These are phyloP conservation scores for Brasenia schreberi DNA, from an alignment of 164 flowering plant genomes.

Conservation along the genomic window DNA sequence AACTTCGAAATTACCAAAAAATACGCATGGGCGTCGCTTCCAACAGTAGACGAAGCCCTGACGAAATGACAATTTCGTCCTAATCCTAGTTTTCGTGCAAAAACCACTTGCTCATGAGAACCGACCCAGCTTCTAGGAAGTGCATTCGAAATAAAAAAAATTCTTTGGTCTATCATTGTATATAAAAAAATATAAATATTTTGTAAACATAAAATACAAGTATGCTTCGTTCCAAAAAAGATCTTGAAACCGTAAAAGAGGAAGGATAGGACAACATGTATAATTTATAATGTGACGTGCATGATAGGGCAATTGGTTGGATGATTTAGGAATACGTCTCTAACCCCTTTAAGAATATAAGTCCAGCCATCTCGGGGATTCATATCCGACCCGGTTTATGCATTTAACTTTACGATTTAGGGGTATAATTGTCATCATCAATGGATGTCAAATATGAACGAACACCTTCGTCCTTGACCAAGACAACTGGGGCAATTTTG, in stretches of 20 bases:
- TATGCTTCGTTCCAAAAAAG: too few relatives aligned
- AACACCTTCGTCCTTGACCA: not conserved
- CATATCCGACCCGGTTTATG: not conserved
- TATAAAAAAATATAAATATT: too few relatives aligned
- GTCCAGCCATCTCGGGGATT: not conserved
- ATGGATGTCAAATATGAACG: not conserved
- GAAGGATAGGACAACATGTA: not conserved
- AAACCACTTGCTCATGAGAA: not conserved
- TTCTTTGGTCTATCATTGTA: too few relatives aligned
- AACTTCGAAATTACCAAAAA: not conserved
- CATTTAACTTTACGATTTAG: not conserved
- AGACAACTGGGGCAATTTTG: not conserved
- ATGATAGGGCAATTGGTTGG: too few relatives aligned
- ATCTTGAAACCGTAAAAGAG: too few relatives aligned
- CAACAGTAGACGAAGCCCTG: too few relatives aligned
- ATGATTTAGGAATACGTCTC: not conserved
- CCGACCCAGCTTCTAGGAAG: not conserved
- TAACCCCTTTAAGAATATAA: not conserved
- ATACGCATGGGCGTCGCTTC: too few relatives aligned
- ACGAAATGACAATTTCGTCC: not conserved
- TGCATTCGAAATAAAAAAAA: too few relatives aligned
- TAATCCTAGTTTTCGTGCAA: too few relatives aligned
- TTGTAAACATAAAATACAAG: too few relatives aligned
- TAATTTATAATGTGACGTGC: not conserved
- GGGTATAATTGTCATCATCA: not conserved